phyloP scores from a whole-genome alignment of 495 filamentous ascomycete species.

The Podospora didyma region DNA sequence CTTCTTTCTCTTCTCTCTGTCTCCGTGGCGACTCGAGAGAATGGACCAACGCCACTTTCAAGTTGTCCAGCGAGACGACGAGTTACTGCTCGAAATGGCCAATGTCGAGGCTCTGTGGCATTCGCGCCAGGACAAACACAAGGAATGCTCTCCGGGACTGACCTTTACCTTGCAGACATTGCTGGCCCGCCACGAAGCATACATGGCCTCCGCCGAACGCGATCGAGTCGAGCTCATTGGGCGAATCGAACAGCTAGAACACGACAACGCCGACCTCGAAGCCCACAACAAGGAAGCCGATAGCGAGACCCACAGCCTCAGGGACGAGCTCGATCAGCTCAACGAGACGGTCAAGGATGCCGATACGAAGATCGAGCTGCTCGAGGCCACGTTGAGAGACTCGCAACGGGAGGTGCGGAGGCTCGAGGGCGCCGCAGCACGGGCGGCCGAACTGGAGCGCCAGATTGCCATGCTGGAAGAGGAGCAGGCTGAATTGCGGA shows the following conservation, averaged over 20 bases:
- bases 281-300: conserved; percentile 65
- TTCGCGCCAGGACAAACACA: conserved; percentile 3
- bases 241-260: conserved; percentile 72
- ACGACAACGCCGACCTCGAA: conserved; percentile 71
- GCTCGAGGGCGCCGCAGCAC: conserved; percentile 64
- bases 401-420: conserved; percentile 72
- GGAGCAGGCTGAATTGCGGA: conserved; percentile 71
- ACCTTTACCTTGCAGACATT: conserved; percentile 73
- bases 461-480: conserved; percentile 74
- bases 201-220: conserved; percentile 83
- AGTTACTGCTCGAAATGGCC: conserved; percentile 10
- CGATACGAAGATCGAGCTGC: conserved; percentile 65
- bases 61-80: too few relatives aligned
- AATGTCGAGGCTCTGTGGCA: conserved; percentile 1
- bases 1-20: not conserved
- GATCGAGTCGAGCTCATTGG: conserved; percentile 66
- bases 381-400: conserved; percentile 69
- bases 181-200: conserved; percentile 85
- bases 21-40: not conserved
- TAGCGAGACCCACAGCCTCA: conserved; percentile 73
- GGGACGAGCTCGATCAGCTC: conserved; percentile 76
- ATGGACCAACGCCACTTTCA: too few relatives aligned
- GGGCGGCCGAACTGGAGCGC: conserved; percentile 71
- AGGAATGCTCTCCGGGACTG: conserved; percentile 20
- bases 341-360: conserved; percentile 72